Percentiles rank a stretch among this genome's conserved stretches.
These are phyloP conservation scores for Penicillium roqueforti DNA, from an alignment of 495 filamentous ascomycete genomes.

Conservation along the genomic window DNA sequence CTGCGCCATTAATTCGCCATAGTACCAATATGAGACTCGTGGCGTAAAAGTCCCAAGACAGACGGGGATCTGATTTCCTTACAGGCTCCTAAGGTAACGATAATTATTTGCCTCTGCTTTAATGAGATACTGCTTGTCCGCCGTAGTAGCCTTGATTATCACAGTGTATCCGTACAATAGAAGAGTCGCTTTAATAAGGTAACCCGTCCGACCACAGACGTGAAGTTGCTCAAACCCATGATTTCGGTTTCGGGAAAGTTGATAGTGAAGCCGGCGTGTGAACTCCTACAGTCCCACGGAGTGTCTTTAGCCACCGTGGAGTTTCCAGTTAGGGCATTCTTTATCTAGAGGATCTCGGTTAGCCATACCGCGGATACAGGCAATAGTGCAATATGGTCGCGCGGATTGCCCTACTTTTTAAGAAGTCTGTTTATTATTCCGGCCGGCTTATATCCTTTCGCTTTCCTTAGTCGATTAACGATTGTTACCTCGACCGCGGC, in stretches of 20 bases:
- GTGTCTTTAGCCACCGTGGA: conserved; percentile 1
- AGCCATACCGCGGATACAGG: conserved; percentile 5
- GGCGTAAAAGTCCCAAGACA: conserved; percentile 32
- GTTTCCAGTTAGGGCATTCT: conserved; percentile 8
- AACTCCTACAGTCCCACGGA: background rate
- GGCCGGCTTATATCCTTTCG: too few relatives aligned
- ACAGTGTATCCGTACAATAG: conserved; percentile 4
- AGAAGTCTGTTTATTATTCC: too few relatives aligned
- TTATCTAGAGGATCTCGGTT: conserved; percentile 5
- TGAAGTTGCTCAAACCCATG: conserved; percentile 6
- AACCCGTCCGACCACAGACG: conserved; percentile 8
- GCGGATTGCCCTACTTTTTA: too few relatives aligned
- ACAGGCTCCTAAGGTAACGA: conserved; percentile 24
- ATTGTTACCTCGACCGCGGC: too few relatives aligned
- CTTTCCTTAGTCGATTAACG: too few relatives aligned
- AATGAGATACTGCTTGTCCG: conserved; percentile 24
- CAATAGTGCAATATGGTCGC: too few relatives aligned
- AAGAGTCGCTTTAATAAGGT: conserved; percentile 4
- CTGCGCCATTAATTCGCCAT: background rate
- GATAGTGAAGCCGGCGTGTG: conserved; percentile 5
- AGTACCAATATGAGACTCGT: conserved; percentile 2
- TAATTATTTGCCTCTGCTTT: conserved; percentile 30
- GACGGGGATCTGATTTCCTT: conserved; percentile 36
- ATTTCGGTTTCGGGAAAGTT: conserved; percentile 2
- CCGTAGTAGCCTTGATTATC: conserved; percentile 7